Evolutionary conservation across 1,284 basidiomycete species (phyloP).

Genomic region (Apiotrichum montevideense): DNA sequence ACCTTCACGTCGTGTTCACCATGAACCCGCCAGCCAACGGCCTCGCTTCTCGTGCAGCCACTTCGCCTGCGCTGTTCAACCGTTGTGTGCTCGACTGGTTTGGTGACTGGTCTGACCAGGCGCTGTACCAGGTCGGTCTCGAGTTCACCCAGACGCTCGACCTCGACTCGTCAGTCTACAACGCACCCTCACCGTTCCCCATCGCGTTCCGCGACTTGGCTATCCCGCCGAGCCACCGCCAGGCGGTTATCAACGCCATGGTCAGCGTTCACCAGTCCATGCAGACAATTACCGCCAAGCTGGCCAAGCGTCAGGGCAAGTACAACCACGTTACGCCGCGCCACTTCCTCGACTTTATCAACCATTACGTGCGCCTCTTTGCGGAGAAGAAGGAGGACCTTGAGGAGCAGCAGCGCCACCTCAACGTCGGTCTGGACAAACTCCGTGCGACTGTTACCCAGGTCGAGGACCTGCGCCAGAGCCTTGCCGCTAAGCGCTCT

Average conservation of each 20-base stretch:
- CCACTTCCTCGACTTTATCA: constrained; percentile 97
- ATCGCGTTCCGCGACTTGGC: constrained; percentile 74
- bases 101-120: constrained; percentile 95
- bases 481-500: constrained; percentile 86
- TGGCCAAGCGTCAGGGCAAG: constrained; percentile 85
- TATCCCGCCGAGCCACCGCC: constrained; percentile 64
- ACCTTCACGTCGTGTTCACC: constrained; percentile 95
- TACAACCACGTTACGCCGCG: constrained; percentile 97
- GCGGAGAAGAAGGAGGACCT: constrained; percentile 97
- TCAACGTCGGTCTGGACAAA: constrained; percentile 97
- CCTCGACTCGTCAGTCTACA: constrained; percentile 74
- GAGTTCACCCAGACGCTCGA: constrained; percentile 91
- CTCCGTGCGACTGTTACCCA: constrained; percentile 90
- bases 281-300: constrained; percentile 78
- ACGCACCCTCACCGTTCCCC: constrained; percentile 73
- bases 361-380: constrained; percentile 94
- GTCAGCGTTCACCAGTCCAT: constrained; percentile 89
- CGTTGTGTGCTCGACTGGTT: constrained; percentile 98
- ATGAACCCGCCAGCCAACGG: constrained; percentile 99
- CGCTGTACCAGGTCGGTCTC: constrained; percentile 91
- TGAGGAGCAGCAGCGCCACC: constrained; percentile 97
- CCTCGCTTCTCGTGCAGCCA: constrained; percentile 88
- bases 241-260: constrained; percentile 85
- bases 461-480: constrained; percentile 92
- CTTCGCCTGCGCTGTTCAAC: constrained; percentile 96